Evolutionary conservation across 2,329 filamentous ascomycete species (phyloP).

Genomic region (Neofusicoccum sp.): DNA sequence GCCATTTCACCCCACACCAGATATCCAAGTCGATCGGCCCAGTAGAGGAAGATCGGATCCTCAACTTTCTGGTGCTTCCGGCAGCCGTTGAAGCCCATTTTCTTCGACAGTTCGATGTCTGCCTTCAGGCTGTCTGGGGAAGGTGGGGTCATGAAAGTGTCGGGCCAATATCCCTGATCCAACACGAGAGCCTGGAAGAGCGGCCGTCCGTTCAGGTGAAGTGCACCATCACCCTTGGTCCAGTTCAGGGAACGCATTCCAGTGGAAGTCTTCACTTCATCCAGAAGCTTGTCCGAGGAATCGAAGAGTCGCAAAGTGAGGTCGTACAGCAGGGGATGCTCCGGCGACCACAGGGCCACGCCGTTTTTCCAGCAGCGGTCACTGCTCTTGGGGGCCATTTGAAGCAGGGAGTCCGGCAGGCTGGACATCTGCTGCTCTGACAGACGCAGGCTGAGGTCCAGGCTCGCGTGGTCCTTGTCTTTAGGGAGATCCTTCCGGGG

Average conservation of each 20-base stretch:
- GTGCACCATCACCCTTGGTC: conserved; percentile 60
- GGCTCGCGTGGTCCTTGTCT: conserved; percentile 52
- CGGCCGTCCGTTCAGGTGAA: conserved; percentile 61
- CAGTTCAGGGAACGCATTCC: conserved; percentile 65
- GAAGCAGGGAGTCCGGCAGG: conserved; percentile 42
- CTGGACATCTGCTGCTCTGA: conserved; percentile 44
- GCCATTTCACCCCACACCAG: conserved; percentile 68
- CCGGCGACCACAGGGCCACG: conserved; percentile 65
- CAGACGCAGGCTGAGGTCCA: conserved; percentile 56
- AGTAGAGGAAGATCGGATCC: conserved; percentile 63
- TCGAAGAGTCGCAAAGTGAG: conserved; percentile 55
- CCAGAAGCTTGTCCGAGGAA: conserved; percentile 48
- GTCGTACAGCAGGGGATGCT: conserved; percentile 60
- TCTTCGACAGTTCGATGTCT: conserved; percentile 61
- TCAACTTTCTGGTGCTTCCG: conserved; percentile 68
- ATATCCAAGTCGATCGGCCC: conserved; percentile 63
- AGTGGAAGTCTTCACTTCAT: conserved; percentile 61
- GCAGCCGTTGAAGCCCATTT: conserved; percentile 67
- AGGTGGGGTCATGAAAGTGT: conserved; percentile 63
- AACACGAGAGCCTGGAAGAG: conserved; percentile 64
- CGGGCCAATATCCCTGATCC: conserved; percentile 67
- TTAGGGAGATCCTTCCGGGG: conserved; percentile 48
- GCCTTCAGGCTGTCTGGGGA: conserved; percentile 47
- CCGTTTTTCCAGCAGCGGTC: conserved; percentile 53
- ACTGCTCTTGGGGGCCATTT: conserved; percentile 41